phyloP scores from a whole-genome alignment of 257 asterid species.

The Solanum chmielewskii region DNA sequence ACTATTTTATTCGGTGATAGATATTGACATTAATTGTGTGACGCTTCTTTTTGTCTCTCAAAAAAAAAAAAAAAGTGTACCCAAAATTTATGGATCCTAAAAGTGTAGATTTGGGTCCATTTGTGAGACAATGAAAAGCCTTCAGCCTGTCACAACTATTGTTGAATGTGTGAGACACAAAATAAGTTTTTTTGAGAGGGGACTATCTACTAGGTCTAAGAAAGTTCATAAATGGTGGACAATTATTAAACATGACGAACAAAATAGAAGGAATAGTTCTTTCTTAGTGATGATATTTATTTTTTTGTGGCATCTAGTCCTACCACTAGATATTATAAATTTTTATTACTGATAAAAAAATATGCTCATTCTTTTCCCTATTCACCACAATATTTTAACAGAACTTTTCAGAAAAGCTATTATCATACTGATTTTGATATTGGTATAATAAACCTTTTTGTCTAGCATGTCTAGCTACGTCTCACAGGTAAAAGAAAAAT shows the following conservation, averaged over 20 bases:
- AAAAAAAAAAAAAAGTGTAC: neutral
- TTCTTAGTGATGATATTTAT: neutral
- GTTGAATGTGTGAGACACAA: neutral
- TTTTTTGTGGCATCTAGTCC: too few species aligned
- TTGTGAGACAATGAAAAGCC: neutral
- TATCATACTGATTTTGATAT: too few species aligned
- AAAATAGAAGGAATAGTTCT: neutral
- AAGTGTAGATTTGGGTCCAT: neutral
- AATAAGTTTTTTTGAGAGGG: neutral
- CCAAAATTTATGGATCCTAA: neutral
- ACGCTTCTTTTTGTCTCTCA: neutral
- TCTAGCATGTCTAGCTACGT: too few species aligned
- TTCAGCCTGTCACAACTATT: neutral
- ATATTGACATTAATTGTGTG: too few species aligned
- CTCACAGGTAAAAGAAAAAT: too few species aligned
- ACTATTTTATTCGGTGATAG: too few species aligned
- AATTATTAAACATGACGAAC: neutral
- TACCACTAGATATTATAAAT: too few species aligned
- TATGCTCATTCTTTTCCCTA: too few species aligned
- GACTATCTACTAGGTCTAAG: neutral
- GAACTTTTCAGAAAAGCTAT: too few species aligned
- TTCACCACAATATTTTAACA: too few species aligned
- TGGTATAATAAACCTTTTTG: too few species aligned
- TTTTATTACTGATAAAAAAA: too few species aligned
- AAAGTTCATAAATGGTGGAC: neutral